Base-by-base conservation (phyloP, 805 yeast species). In the Kazachstania bromeliacearum region DNA sequence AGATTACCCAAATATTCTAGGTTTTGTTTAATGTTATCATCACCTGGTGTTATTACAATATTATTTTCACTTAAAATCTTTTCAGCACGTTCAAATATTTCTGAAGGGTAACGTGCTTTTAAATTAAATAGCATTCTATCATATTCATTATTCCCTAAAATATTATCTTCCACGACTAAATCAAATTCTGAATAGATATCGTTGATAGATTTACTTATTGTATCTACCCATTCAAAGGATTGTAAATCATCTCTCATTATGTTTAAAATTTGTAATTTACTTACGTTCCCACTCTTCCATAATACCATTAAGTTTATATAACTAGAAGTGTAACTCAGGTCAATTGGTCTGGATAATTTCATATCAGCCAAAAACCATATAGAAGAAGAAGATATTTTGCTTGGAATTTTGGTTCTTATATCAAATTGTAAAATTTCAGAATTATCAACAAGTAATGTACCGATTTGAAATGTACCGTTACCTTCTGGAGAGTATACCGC, bases 211-310 rank as follows among this genome's bases (percentile, higher is more conserved):
- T 40, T 50, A 39, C 47, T 56, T 4, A 42, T 36, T 4, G 55
- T 37, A 22, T 58, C 57, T 26, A 50, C 38, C 57, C 61, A 54
- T 30, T 51, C 45, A 22, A 41, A 45, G 5, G 35, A 44, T 28
- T 40, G 41, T 34, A 47, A 41, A 19, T 35, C 36, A 14, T 59
- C 59, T 24, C 56, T 48, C 12, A 40, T 34, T 14, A 65, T 37
- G 10, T 57, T 53, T 26, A 64, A 42, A 10, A 57, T 45, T 38
- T 66, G 66, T n/a, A 73, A 44, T 28, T 66, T 57, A 10, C 77
- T 69, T 1, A 72, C 66, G 2, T 73, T 67, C 42, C 79, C 78
- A 44, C 82, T 73, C 48, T 78, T 79, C 83, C 84, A 77, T 23
- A 79, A 57, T 1, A 66, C 62, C 51, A 67, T 58, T 3, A 71